phyloP scores from a whole-genome alignment of 805 yeast species.

The Kodamaea sagamina region DNA sequence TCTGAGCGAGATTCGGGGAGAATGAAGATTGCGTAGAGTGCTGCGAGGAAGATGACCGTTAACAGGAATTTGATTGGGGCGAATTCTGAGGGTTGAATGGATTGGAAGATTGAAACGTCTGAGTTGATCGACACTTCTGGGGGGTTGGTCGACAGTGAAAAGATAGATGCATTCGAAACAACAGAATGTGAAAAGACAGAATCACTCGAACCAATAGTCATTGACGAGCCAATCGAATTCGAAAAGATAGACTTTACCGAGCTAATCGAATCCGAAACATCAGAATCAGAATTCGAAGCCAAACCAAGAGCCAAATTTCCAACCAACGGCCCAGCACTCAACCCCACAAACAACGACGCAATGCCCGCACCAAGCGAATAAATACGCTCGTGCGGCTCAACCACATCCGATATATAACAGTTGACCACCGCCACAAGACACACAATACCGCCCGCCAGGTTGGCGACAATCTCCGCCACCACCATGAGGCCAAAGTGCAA shows the following conservation, averaged over 20 bases:
- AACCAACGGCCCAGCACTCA: conserved; percentile 64
- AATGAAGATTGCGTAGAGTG: conserved; percentile 30
- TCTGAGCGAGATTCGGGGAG: conserved; percentile 67
- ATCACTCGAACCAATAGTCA: background rate
- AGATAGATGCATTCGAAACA: no score
- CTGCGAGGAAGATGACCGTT: conserved; percentile 34
- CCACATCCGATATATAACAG: conserved; percentile 75
- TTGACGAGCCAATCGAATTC: no score
- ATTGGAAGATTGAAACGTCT: background rate
- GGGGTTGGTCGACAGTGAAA: no score
- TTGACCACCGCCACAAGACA: conserved; percentile 59
- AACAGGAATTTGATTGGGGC: conserved; percentile 36
- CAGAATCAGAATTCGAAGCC: no score
- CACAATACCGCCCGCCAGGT: conserved; percentile 64
- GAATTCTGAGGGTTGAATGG: conserved; percentile 25
- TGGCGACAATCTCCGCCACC: conserved; percentile 44
- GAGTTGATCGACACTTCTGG: background rate
- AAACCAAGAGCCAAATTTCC: conserved; percentile 38
- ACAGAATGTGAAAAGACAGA: no score
- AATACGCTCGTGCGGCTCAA: conserved; percentile 59
- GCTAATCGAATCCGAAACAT: no score
- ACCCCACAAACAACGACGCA: conserved; percentile 61
- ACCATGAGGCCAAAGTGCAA: conserved; percentile 43
- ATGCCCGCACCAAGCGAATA: conserved; percentile 58
- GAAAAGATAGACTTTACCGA: no score